Percentiles rank a stretch among this genome's conserved stretches.
Evolutionary conservation across 306 rosid species (phyloP).

Genomic region (Delonix regia): DNA sequence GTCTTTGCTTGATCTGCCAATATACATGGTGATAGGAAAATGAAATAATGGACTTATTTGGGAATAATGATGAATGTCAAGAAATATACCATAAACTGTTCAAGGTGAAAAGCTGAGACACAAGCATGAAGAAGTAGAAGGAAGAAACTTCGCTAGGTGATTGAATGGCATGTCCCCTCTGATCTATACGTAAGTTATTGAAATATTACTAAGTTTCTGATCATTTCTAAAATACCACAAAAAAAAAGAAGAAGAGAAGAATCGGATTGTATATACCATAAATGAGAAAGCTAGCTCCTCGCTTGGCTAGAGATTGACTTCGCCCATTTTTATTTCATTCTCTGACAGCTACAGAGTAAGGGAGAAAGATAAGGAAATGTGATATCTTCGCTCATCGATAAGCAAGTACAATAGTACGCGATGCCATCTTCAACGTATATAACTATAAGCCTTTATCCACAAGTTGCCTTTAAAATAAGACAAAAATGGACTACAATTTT

Average conservation of each 20-base stretch:
- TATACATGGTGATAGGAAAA: not conserved
- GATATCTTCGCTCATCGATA: not conserved
- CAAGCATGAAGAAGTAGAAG: not conserved
- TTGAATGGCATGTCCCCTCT: not conserved
- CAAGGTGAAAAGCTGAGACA: not conserved
- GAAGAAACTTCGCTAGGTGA: too few relatives aligned
- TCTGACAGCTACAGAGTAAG: too few relatives aligned
- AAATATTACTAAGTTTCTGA: not conserved
- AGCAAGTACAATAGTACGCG: not conserved
- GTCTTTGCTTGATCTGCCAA: not conserved
- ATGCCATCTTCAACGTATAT: not conserved
- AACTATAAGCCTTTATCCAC: not conserved
- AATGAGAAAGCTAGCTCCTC: not conserved
- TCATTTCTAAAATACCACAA: too few relatives aligned
- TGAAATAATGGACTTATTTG: not conserved
- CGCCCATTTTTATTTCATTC: too few relatives aligned
- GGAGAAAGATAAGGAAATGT: too few relatives aligned
- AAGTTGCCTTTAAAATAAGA: not conserved
- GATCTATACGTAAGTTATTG: not conserved
- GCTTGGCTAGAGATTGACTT: not conserved
- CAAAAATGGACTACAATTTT: not conserved
- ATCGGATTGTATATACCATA: not conserved
- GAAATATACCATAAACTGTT: not conserved
- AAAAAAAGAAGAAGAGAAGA: not conserved
- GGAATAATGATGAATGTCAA: not conserved